Conservation (phyloP, 495 filamentous ascomycete species). For the Penicillium goetzii region DNA sequence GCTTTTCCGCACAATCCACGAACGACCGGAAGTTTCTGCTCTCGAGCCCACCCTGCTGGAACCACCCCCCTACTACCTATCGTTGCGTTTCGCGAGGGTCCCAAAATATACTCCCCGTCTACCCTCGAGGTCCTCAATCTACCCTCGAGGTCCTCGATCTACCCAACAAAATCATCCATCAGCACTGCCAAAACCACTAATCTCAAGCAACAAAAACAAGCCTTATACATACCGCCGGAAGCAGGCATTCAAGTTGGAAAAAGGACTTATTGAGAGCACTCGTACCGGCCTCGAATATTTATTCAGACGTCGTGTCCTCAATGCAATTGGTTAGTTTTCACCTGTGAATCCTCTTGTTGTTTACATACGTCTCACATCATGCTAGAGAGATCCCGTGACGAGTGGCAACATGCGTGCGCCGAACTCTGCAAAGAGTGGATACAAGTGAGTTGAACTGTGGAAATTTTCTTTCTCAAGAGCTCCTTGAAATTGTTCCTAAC, state of each 20-base stretch:
- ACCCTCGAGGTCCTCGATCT: too few species aligned
- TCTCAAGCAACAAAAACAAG: too few species aligned
- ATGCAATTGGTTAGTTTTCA: slow-evolving; percentile 15
- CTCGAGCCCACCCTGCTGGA: too few species aligned
- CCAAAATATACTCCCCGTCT: too few species aligned
- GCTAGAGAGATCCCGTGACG: slow-evolving; percentile 5
- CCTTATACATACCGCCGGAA: too few species aligned
- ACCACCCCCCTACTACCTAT: too few species aligned
- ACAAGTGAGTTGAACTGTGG: slow-evolving; percentile 15
- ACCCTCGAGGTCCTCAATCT: too few species aligned
- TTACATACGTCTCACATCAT: background rate
- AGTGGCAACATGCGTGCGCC: slow-evolving; percentile 18
- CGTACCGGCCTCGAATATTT: slow-evolving; percentile 4
- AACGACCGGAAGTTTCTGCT: too few species aligned
- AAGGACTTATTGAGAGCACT: background rate
- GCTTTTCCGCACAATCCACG: too few species aligned
- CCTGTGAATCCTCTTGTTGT: background rate
- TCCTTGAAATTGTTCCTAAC: background rate
- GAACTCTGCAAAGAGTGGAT: slow-evolving; percentile 27
- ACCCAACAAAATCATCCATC: too few species aligned
- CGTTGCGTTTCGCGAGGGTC: too few species aligned
- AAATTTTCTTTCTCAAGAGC: background rate
- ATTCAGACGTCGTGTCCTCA: slow-evolving; percentile 14
- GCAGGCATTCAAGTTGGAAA: slow-evolving; percentile 3
- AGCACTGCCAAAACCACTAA: too few species aligned